Base-by-base conservation (phyloP, 306 rosid genomes). In the Gynostemma pentaphyllum region DNA sequence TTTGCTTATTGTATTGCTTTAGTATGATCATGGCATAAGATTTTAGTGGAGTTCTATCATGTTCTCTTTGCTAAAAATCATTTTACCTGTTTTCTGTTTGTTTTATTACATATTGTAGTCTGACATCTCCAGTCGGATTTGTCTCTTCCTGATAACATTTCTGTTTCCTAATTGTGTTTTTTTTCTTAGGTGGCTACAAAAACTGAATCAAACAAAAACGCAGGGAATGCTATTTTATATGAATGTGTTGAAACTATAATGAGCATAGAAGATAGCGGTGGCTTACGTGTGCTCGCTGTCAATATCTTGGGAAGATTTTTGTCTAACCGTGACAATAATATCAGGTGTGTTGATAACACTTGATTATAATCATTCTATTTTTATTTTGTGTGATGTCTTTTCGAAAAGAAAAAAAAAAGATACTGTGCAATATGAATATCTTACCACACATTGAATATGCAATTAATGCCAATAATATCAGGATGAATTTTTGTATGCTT, bases 161-260 rank as follows among this genome's bases (percentile, higher is more conserved):
- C 39, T 41, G 67, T 62, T 69, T 40, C 47, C 32, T 21, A 59
- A 60, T 60, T 67, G 29, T 60, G 40, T 64, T 68, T 62, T 71
- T 51, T 62, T 70, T 67, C 75, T 53, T 74, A 92, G 99, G 99
- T 92, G 83, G 96, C 99, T 32, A 84, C 96, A 2, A 92, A 88
- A 87, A 92, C 99, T 1, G 99, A 92, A 78, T 86, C 99, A 15
- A 92, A 88, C 79, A 92, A 92, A 80, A 89, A 88, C 68, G 94
- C 99, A 42, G 99, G 99, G 54, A 86, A 92, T 81, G 96, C 99
- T 67, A 92, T 92, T 69, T 71, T 92, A 60, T 92, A 88, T 37
- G 99, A 89, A 70, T 88, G 99, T 68, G 99, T 92, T 45, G 96
- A 85, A 79, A 92, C 99, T 68, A 88, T 92, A 64, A 92, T 92